phyloP scores from a whole-genome alignment of 495 filamentous ascomycete genomes.

The Sporormia fimetaria region DNA sequence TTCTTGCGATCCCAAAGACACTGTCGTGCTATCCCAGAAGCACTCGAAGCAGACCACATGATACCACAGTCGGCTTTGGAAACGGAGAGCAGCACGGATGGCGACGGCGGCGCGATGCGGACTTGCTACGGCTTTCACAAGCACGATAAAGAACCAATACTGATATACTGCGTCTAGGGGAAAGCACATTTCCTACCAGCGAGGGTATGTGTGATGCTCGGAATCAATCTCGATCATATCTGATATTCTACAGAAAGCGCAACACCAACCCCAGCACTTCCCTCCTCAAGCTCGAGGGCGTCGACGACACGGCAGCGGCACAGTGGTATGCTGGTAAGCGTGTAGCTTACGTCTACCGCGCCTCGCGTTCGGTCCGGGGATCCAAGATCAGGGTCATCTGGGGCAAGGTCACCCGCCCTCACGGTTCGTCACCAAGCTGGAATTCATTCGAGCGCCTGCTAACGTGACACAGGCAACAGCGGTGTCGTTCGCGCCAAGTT shows the following conservation, averaged over 20 bases:
- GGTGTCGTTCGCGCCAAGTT: slow-evolving; percentile 95
- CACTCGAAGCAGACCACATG: too few species aligned
- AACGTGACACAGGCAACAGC: slow-evolving; percentile 60
- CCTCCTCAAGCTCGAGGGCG: slow-evolving; percentile 92
- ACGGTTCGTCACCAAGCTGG: slow-evolving; percentile 47
- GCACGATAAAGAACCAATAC: too few species aligned
- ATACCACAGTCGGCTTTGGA: too few species aligned
- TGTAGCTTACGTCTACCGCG: slow-evolving; percentile 94
- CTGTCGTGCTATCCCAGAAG: too few species aligned
- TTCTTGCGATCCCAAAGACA: too few species aligned
- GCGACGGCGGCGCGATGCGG: too few species aligned
- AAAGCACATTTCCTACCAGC: slow-evolving; percentile 23
- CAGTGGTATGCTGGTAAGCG: slow-evolving; percentile 73
- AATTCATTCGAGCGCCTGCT: neutral
- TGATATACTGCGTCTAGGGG: slow-evolving; percentile 11
- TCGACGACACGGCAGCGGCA: slow-evolving; percentile 74
- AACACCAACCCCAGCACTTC: slow-evolving; percentile 68
- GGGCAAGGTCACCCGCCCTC: slow-evolving; percentile 93
- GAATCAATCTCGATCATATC: neutral
- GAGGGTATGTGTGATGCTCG: slow-evolving; percentile 2
- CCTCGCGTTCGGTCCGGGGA: slow-evolving; percentile 79
- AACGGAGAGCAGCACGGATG: too few species aligned
- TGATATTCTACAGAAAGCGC: slow-evolving; percentile 38
- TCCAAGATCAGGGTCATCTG: slow-evolving; percentile 98
- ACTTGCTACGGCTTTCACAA: too few species aligned